A percentile compares a stretch with the other conserved stretches of the same genome.
Conservation (phyloP, 495 filamentous ascomycete species). For the Parmelia sp. region DNA sequence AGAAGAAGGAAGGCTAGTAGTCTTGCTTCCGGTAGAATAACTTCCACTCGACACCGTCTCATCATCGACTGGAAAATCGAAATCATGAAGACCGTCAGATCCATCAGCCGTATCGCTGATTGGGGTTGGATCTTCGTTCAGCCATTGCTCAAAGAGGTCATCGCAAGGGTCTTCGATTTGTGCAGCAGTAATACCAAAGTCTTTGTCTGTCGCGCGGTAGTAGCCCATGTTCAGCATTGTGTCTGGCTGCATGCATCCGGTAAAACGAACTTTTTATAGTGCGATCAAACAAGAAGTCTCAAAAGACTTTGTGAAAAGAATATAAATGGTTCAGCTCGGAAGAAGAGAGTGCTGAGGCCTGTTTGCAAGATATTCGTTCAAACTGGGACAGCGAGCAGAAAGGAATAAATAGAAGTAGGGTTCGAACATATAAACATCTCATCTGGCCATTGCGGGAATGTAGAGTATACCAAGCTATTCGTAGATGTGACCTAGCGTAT, state of each 20-base stretch:
- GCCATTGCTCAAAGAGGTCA: slow-evolving; percentile 48
- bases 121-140: slow-evolving; percentile 43
- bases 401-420: slow-evolving; percentile 12
- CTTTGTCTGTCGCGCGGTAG: slow-evolving; percentile 32
- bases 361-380: background rate
- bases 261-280: background rate
- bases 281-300: background rate
- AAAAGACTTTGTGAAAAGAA: background rate
- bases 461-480: background rate
- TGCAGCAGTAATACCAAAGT: slow-evolving; percentile 39
- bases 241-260: slow-evolving; percentile 28
- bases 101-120: slow-evolving; percentile 32
- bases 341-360: background rate
- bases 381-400: slow-evolving; percentile 6
- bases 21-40: slow-evolving; percentile 16
- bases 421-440: slow-evolving; percentile 1
- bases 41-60: slow-evolving; percentile 30
- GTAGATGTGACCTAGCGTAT: background rate
- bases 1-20: slow-evolving; percentile 2
- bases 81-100: slow-evolving; percentile 40
- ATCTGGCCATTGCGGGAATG: slow-evolving; percentile 14
- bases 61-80: slow-evolving; percentile 39
- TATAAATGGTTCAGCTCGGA: background rate
- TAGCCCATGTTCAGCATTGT: slow-evolving; percentile 23
- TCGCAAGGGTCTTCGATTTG: slow-evolving; percentile 49